phyloP scores from a whole-genome alignment of 2,329 filamentous ascomycete genomes.

The Geoglossum cookeanum region DNA sequence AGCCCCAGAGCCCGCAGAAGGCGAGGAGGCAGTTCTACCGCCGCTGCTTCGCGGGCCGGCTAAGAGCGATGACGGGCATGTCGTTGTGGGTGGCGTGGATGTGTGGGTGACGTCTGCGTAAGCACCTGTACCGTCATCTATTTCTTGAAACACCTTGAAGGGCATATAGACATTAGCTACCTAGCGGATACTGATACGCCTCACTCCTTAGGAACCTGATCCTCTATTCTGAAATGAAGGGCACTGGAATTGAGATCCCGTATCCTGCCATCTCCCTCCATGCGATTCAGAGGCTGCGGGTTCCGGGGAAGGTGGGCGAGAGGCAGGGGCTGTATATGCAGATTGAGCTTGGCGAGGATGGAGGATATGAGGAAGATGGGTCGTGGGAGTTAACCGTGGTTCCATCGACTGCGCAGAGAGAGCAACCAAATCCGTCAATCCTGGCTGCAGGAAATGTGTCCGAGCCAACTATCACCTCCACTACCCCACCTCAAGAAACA shows the following conservation, averaged over 20 bases:
- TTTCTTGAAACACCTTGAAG: slow-evolving; percentile 6
- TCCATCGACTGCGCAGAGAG: neutral
- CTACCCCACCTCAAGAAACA: neutral
- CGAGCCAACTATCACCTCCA: too few relatives aligned
- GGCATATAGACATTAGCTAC: too few relatives aligned
- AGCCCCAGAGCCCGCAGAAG: slow-evolving; percentile 8
- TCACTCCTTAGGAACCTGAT: slow-evolving; percentile 30
- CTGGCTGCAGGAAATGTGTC: too few relatives aligned
- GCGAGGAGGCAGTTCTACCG: slow-evolving; percentile 31
- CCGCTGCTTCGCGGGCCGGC: slow-evolving; percentile 7
- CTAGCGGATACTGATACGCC: neutral
- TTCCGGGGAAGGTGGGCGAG: slow-evolving; percentile 22
- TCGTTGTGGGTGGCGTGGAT: slow-evolving; percentile 21
- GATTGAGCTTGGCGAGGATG: slow-evolving; percentile 29
- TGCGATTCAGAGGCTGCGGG: slow-evolving; percentile 43
- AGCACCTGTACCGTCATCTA: slow-evolving; percentile 3
- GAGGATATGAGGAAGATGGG: slow-evolving; percentile 38
- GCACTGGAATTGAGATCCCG: slow-evolving; percentile 46
- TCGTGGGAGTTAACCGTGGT: slow-evolving; percentile 23
- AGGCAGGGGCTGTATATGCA: slow-evolving; percentile 41
- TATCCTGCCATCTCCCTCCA: slow-evolving; percentile 61
- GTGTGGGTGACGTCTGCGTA: slow-evolving; percentile 30
- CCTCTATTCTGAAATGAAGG: slow-evolving; percentile 40
- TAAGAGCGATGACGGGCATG: slow-evolving; percentile 3
- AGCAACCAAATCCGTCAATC: too few relatives aligned